A percentile compares a stretch with the other conserved stretches of the same genome.
These are phyloP conservation scores for Suillus plorans DNA, from an alignment of 768 basidiomycete species.

Conservation along the genomic window DNA sequence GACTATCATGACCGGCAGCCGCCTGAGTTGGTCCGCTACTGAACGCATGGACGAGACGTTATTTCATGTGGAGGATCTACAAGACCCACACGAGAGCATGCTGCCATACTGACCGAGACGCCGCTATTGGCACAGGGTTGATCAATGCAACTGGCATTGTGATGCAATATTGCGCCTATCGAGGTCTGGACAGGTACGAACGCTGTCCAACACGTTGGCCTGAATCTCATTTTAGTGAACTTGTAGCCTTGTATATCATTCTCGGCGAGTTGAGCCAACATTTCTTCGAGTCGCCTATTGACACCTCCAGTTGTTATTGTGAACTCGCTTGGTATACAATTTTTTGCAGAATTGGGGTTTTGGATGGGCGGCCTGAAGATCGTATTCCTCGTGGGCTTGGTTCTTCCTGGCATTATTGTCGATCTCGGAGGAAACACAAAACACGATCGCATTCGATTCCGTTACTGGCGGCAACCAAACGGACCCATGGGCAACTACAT, in stretches of 20 bases:
- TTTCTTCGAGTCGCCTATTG: not conserved
- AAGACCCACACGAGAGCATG: slow-evolving; percentile 39
- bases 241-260: slow-evolving; percentile 53
- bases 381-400: slow-evolving; percentile 28
- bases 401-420: slow-evolving; percentile 42
- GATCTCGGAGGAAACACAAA: slow-evolving; percentile 54
- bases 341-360: slow-evolving; percentile 75
- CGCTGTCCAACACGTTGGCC: not conserved
- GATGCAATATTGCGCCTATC: slow-evolving; percentile 50
- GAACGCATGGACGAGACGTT: slow-evolving; percentile 14
- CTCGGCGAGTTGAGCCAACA: slow-evolving; percentile 41
- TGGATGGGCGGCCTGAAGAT: slow-evolving; percentile 75
- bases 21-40: not conserved
- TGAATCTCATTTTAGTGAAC: slow-evolving; percentile 4
- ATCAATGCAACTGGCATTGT: slow-evolving; percentile 50
- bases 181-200: slow-evolving; percentile 61
- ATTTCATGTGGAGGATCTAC: slow-evolving; percentile 28
- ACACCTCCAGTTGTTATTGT: slow-evolving; percentile 20
- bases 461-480: slow-evolving; percentile 48
- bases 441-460: slow-evolving; percentile 36
- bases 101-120: slow-evolving; percentile 17
- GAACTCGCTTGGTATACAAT: slow-evolving; percentile 63
- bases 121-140: slow-evolving; percentile 52
- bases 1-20: not conserved
- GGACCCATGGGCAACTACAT: slow-evolving; percentile 61